Base-by-base conservation (phyloP, 139 green algal genomes). In the Dunaliella sp. region DNA sequence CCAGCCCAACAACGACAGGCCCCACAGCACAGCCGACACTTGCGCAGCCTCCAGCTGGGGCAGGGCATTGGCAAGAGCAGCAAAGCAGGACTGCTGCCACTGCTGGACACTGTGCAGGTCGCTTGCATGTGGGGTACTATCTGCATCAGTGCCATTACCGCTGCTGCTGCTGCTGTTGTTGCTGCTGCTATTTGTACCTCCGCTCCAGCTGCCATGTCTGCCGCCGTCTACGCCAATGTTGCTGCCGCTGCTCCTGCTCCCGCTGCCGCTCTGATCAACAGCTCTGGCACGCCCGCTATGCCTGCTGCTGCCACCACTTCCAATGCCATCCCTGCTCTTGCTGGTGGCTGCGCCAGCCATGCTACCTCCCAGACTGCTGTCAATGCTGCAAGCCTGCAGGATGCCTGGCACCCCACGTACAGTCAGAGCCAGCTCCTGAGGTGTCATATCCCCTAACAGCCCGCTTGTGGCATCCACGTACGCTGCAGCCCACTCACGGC, bases 371-470 rank as follows among this genome's bases (percentile, higher is more conserved):
- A n/a, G n/a, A 32, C 30, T 78, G 73, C 73, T 81, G 30, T 31
- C 76, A 65, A 16, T 65, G 48, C 48, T 65, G 48, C 48, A 65
- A 7, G 48, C 48, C 7, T 65, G 48, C 48, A 65, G 7, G 48
- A 65, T 65, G 48, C 48, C n/a, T 7, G 76, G 76, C 30, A 81
- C 76, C 30, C n/a, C 76, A 24, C 76, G 34, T 7, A 34, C 76
- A 38, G 34, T 81, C n/a, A 38, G 33, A 2, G 76, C n/a, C 76
- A 81, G 76, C 76, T 81, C 76, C 1, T 81, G 76, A 12, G 76
- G n/a, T 2, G n/a, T 24, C 76, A 81, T 81, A 24, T 12, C 7
- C n/a, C 7, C 76, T 31, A 81, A 34, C 76, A 81, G 33, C 1
- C n/a, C n/a, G 2, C 30, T 1, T 81, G 76, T 38, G 30, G 76